These are phyloP conservation scores for Dothidotthia symphoricarpi DNA, from an alignment of 2,329 filamentous ascomycete genomes.

Conservation along the genomic window DNA sequence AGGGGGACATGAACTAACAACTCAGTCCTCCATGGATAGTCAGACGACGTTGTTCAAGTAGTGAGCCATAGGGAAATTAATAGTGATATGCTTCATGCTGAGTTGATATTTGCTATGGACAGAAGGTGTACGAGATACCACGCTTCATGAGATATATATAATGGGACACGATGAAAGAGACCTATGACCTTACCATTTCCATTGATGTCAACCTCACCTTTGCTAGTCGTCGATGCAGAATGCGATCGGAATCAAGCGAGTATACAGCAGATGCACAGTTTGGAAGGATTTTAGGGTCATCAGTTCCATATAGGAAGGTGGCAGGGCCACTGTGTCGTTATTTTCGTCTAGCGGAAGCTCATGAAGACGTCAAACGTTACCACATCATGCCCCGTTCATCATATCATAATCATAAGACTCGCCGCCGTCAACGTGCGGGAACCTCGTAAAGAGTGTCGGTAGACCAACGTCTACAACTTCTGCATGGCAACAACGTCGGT, in stretches of 20 bases:
- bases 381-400: slow-evolving; percentile 14
- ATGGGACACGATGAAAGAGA: too few species aligned
- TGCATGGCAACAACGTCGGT: slow-evolving; percentile 72
- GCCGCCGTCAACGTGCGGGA: not conserved
- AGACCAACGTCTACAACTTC: slow-evolving; percentile 39
- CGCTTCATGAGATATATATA: too few species aligned
- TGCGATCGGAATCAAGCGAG: too few species aligned
- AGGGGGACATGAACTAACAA: slow-evolving; percentile 48
- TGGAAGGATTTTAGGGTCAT: too few species aligned
- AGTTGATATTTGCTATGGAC: too few species aligned
- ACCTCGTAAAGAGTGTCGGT: slow-evolving; percentile 5
- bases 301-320: slow-evolving; percentile 9
- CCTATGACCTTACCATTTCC: too few species aligned
- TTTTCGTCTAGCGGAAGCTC: slow-evolving; percentile 34
- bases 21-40: slow-evolving; percentile 48
- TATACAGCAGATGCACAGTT: too few species aligned
- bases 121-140: too few species aligned
- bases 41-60: slow-evolving; percentile 21
- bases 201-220: too few species aligned
- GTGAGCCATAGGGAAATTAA: slow-evolving; percentile 1
- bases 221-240: too few species aligned
- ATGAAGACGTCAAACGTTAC: slow-evolving; percentile 35
- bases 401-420: slow-evolving; percentile 23
- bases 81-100: too few species aligned
- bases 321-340: slow-evolving; percentile 26